A percentile compares a stretch with the other conserved stretches of the same genome.
These are phyloP conservation scores for Boletus austroedulis DNA, from an alignment of 1,284 basidiomycete species.

Conservation along the genomic window DNA sequence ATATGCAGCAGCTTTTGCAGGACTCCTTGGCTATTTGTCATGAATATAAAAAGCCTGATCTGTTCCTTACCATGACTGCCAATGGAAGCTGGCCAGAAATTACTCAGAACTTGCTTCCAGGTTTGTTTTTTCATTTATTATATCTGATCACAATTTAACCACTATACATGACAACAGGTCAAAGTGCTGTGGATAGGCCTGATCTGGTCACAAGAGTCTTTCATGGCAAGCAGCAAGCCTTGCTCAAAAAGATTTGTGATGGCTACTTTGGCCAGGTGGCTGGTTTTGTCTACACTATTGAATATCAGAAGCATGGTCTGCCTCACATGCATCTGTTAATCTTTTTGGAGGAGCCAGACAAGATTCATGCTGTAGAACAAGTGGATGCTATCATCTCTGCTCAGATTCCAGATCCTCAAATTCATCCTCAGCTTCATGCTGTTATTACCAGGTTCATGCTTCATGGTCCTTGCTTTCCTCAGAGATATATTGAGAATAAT, in stretches of 20 bases:
- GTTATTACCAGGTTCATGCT: constrained; percentile 8
- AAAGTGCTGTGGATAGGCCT: neutral
- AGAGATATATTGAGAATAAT: constrained; percentile 4
- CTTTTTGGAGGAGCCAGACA: neutral
- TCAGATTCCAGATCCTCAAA: neutral
- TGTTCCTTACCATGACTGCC: neutral
- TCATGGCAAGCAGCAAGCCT: neutral
- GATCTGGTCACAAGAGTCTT: neutral
- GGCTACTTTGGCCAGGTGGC: neutral
- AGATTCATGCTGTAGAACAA: neutral
- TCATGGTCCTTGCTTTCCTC: constrained; percentile 7
- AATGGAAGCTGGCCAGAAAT: neutral
- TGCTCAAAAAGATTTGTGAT: neutral
- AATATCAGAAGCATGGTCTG: neutral
- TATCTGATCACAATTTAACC: too few relatives aligned
- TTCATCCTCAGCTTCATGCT: neutral
- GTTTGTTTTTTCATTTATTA: neutral
- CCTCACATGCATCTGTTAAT: neutral
- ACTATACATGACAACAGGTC: neutral
- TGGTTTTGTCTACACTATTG: neutral
- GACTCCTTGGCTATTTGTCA: neutral
- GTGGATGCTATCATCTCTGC: neutral
- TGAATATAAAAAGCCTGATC: neutral
- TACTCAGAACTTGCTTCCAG: neutral
- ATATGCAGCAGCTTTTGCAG: neutral